Evolutionary conservation across 2,329 filamentous ascomycete genomes (phyloP), one percentile per base, ranked within the genome.

Genomic region (Parasarocladium wereldwijsianum): DNA sequence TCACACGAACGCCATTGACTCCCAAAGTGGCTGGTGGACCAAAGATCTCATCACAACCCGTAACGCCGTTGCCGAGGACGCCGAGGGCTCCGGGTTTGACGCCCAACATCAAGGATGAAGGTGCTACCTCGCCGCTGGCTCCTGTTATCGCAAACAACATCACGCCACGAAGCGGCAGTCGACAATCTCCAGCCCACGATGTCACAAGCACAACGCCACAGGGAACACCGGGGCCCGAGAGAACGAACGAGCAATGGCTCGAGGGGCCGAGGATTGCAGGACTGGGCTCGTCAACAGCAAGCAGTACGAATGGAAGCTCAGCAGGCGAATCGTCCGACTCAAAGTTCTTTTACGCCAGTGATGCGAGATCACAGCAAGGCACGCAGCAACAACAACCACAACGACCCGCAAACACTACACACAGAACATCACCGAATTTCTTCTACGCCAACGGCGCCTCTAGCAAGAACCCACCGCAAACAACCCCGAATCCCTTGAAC

Each of bases 261-360:
- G 62, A 68, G 18, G 42, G 24, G 18, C 32, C 26, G 27, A 37
- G 36, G 40, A 46, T 30, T 16, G 8, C 17, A 11, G 48, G 44
- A 8, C 40, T 57, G 31, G 48, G 47, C 5, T 36, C 53, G 18
- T 43, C 56, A n/a, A 47, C 47, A 13, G 41, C 52, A 10, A 42
- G 42, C n/a, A 33, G 43, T 10, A 45, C 52, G 1, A 38, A 39
- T 2, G 50, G 37, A n/a, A 44, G 44, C 24, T 34, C 39, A 12
- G 21, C 52, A 30, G 36, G 46, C 31, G 42, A 47, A 13, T 30
- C 43, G 35, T 30, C 39, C 39, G 37, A 46, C 41, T 50, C 43
- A 42, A 87, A 84, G 57, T 96, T 96, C 64, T 94, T 98, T 51
- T 86, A 92, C 49, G 90, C 86, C 17, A 83, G 76, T 49, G 83